Conservation (phyloP, 352 stramenopile genomes). For the Globisporangium recalcitrans region DNA sequence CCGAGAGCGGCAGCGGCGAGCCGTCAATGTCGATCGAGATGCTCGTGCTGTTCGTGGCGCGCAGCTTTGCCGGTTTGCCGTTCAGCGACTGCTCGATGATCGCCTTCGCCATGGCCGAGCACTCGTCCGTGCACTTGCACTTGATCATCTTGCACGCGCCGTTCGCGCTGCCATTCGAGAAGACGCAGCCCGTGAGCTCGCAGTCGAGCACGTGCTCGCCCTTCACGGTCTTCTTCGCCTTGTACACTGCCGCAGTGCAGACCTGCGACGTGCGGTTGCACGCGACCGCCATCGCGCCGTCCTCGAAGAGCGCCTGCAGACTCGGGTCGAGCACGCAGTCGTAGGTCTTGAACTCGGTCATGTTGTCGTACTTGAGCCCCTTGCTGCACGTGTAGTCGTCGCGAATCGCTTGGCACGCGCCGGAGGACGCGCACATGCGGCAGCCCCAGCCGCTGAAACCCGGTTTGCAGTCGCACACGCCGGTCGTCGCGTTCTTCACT, state of each 20-base stretch:
- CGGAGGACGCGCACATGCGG: slow-evolving; percentile 42
- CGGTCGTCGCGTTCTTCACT: slow-evolving; percentile 41
- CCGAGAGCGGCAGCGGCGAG: slow-evolving; percentile 60
- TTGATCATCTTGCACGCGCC: slow-evolving; percentile 42
- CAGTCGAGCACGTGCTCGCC: slow-evolving; percentile 72
- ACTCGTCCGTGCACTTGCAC: slow-evolving; percentile 61
- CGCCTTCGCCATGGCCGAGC: slow-evolving; percentile 53
- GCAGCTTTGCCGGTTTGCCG: slow-evolving; percentile 58
- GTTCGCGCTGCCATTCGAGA: slow-evolving; percentile 34
- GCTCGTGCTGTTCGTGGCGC: slow-evolving; percentile 34
- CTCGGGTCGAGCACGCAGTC: slow-evolving; percentile 42
- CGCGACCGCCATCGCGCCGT: slow-evolving; percentile 55
- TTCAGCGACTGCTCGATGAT: slow-evolving; percentile 62
- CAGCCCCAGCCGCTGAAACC: slow-evolving; percentile 64
- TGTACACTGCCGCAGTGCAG: slow-evolving; percentile 68
- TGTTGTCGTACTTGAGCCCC: slow-evolving; percentile 44
- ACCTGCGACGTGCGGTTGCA: slow-evolving; percentile 50
- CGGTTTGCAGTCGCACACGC: slow-evolving; percentile 44
- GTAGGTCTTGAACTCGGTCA: slow-evolving; percentile 61
- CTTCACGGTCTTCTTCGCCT: slow-evolving; percentile 35
- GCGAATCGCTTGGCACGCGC: slow-evolving; percentile 36
- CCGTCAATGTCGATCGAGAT: slow-evolving; percentile 65
- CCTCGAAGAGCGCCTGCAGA: slow-evolving; percentile 58
- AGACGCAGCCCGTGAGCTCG: slow-evolving; percentile 45
- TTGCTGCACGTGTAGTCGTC: slow-evolving; percentile 37